Evolutionary conservation across 225 moss, liverwort and hornwort species (phyloP), one percentile per base, ranked within the genome.

Genomic region (Polytrichum commune): DNA sequence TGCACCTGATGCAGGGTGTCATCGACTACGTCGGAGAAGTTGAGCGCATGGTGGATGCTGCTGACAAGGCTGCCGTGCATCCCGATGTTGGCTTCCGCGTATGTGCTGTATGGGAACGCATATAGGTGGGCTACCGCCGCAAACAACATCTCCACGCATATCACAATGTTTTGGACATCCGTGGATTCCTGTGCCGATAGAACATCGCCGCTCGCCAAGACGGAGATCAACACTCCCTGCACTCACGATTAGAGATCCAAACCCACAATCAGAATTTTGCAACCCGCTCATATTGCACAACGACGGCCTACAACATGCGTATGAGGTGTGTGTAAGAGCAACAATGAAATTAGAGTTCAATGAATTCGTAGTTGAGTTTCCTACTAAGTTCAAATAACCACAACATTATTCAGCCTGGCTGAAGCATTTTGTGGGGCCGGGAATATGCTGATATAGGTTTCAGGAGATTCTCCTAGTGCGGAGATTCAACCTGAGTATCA

Each of bases 1-100:
- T 27, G 64, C 60, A 96, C 93, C 93, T 96, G 96, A 77, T 97
- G 96, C 94, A 97, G 82, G 27, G 96, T 84, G 57, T 97, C 96
- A 10, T 79, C 80, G 62, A 97, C 83, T 30, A 97, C 73, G 73
- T 97, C 94, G 19, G 89, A 86, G 71, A 97, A 90, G 64, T 94
- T 97, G 72, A 97, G 86, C 20, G 94, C 96, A 76, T 92, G 94
- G 16, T 82, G 64, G 62, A 94, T 94, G 68, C 78, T 92, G 30
- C 80, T 68, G 5, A 57, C 29, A 24, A 94, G 60, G 54, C 79
- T 76, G 61, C 88, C 75, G 58, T 54, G 82, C 53, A 75, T 78
- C 32, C 76, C 83, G 46, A 73, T 80, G 70, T 90, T 92, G 0
- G 85, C 85, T 18, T 79, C 66, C 5, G 74, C 29, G 7, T 62